Base-by-base conservation (phyloP, 2,329 filamentous ascomycete species). In the Fusarium siculi region DNA sequence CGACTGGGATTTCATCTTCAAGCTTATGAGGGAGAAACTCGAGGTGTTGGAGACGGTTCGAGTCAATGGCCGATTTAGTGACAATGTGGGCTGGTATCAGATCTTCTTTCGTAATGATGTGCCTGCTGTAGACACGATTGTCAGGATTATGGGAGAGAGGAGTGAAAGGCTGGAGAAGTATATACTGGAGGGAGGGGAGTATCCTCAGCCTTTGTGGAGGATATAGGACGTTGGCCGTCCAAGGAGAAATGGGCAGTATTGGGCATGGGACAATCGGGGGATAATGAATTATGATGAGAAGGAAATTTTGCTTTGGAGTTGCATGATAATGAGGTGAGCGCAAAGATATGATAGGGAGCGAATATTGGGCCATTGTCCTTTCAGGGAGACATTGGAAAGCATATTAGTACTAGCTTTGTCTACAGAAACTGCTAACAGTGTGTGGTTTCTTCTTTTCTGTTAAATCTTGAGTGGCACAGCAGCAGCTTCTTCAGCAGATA, bases 1-100 rank as follows among this genome's bases (percentile, higher is more conserved):
- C 11, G 66, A 72, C 15, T 76, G 74, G 74, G 72, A 76, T 21
- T 42, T 42, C 28, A 50, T 76, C 18, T 76, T 76, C 30, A 47
- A 52, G 40, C 54, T 63, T 25, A 74, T 76, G 68, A 56, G 30
- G 9, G 40, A 63, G 5, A 61, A 49, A 11, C 40, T 72, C 14
- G 36, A 54, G n/a, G 50, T 39, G 10, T 28, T 74, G n/a, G 49
- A 71, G 23, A 28, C 28, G 9, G 58, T 74, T 19, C 23, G 28
- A 23, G 66, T 76, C 23, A 23, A 36, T 15, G 74, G 74, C 2
- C 23, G 28, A 3, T 76, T 76, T 4, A 50, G 44, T 21, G 65
- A 76, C 16, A 57, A 70, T 15, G 62, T 60, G 32, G 64, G 72
- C n/a, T 70, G 66, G 56, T 54, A 66, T n/a, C 70, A 73, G 34